Evolutionary conservation across 768 basidiomycete genomes (phyloP), one percentile per base, ranked within the genome.

Genomic region (Cyclocybe cylindracea): DNA sequence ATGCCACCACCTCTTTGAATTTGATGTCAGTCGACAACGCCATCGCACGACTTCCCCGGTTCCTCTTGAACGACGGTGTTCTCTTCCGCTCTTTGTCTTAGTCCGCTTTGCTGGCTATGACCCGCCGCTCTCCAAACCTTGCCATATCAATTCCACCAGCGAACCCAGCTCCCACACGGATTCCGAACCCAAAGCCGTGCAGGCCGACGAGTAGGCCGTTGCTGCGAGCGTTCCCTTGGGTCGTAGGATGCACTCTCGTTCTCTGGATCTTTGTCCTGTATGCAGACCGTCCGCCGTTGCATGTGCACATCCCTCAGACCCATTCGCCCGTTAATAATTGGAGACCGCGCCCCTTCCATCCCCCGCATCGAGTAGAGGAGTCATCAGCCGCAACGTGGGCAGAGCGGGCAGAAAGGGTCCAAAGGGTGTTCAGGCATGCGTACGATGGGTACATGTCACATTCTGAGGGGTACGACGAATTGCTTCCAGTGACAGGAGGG

Each of bases 381-480:
- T 39, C 50, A 11, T 39, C 44, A 24, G 53, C 46, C 9, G 46
- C 60, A 34, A 34, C 39, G 16, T 86, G 85, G 85, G 68, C 71
- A 1, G 59, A 61, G 5, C 75, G 84, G 33, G 83, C 85, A 2
- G 66, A 73, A 7, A 71, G 70, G 39, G 87, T 88, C 33, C 79
- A 77, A 57, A 60, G 70, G 2, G 83, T 84, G 0, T 88, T 86
- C 65, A 53, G 78, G 36, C 79, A 86, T 59, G 85, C 85, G 1
- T 89, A 85, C 53, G 61, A 63, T 2, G 79, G 78, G 10, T 88
- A 88, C 56, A 67, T 74, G 57, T 64, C 60, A 8, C 61, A 77
- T 57, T 85, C 86, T 0, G 69, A 72, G 4, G 78, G 80, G 8
- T 68, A 73, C 19, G 87, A 89, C 52, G 87, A 88, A 58, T 65